phyloP scores from a whole-genome alignment of 2,329 filamentous ascomycete genomes.

The Epichloe sp. region DNA sequence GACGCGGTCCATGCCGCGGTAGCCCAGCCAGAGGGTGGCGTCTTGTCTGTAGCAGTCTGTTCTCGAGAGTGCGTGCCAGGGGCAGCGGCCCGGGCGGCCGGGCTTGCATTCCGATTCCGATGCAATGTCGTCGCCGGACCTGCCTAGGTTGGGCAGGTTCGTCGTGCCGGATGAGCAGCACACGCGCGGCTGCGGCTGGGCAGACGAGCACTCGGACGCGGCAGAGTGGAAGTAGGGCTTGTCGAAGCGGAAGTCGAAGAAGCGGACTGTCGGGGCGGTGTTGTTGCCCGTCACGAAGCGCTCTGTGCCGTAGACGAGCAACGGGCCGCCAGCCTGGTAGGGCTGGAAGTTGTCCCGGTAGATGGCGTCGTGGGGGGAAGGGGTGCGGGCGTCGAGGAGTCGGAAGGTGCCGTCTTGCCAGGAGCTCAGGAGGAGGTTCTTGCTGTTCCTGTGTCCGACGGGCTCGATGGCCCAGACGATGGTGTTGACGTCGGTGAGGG shows the following conservation, averaged over 20 bases:
- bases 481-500: slow-evolving; percentile 16
- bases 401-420: slow-evolving; percentile 41
- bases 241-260: slow-evolving; percentile 42
- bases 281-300: slow-evolving; percentile 38
- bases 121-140: background rate
- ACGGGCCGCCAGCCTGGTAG: slow-evolving; percentile 29
- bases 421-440: slow-evolving; percentile 33
- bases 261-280: slow-evolving; percentile 28
- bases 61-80: slow-evolving; percentile 34
- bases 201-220: slow-evolving; percentile 30
- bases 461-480: slow-evolving; percentile 35
- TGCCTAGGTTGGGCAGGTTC: too few relatives aligned
- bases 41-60: slow-evolving; percentile 35
- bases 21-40: slow-evolving; percentile 31
- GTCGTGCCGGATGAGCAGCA: slow-evolving; percentile 1
- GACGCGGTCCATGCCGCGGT: slow-evolving; percentile 19
- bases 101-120: slow-evolving; percentile 21
- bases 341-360: slow-evolving; percentile 42
- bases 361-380: slow-evolving; percentile 30
- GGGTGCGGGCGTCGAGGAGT: slow-evolving; percentile 37
- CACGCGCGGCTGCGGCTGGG: background rate
- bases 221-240: slow-evolving; percentile 35
- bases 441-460: slow-evolving; percentile 22
- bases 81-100: slow-evolving; percentile 21
- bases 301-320: slow-evolving; percentile 36